Conservation (phyloP, 306 rosid species). For the Datisca glomerata region DNA sequence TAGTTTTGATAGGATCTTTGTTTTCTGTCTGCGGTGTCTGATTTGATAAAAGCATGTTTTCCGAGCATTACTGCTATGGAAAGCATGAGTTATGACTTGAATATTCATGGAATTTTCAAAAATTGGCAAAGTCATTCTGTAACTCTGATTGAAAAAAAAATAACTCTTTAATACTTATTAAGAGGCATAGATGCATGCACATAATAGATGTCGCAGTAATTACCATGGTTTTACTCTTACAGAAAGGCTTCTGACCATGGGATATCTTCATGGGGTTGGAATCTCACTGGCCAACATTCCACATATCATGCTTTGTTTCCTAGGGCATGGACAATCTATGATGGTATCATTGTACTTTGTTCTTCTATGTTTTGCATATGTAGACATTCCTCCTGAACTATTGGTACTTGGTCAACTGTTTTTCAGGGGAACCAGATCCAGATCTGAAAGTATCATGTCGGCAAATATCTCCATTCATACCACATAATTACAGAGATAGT, state of each 20-base stretch:
- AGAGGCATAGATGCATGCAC: too few species aligned
- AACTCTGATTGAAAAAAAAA: too few species aligned
- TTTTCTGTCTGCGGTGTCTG: too few species aligned
- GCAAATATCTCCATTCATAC: conserved; percentile 95
- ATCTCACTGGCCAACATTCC: conserved; percentile 89
- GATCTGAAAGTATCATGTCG: conserved; percentile 88
- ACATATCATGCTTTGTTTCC: conserved; percentile 99
- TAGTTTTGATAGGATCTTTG: too few species aligned
- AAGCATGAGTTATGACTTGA: too few species aligned
- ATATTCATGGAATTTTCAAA: too few species aligned
- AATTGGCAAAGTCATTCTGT: too few species aligned
- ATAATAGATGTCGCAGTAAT: too few species aligned
- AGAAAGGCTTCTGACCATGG: conserved; percentile 76
- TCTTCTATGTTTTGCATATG: conserved; percentile 6
- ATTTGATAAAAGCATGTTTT: too few species aligned
- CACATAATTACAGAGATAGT: conserved; percentile 90
- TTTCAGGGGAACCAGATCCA: conserved; percentile 94
- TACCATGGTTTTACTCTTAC: conserved; percentile 13
- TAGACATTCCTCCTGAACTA: conserved; percentile 3
- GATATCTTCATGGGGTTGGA: conserved; percentile 98
- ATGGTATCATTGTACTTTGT: conserved; percentile 46
- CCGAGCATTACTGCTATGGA: too few species aligned
- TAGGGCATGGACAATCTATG: conserved; percentile 98
- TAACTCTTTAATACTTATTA: too few species aligned
- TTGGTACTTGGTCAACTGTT: conserved; percentile 9